Percentiles rank a stretch among this genome's conserved stretches.
Evolutionary conservation across 257 asterid species (phyloP).

Genomic region (Nicotiana paniculata): DNA sequence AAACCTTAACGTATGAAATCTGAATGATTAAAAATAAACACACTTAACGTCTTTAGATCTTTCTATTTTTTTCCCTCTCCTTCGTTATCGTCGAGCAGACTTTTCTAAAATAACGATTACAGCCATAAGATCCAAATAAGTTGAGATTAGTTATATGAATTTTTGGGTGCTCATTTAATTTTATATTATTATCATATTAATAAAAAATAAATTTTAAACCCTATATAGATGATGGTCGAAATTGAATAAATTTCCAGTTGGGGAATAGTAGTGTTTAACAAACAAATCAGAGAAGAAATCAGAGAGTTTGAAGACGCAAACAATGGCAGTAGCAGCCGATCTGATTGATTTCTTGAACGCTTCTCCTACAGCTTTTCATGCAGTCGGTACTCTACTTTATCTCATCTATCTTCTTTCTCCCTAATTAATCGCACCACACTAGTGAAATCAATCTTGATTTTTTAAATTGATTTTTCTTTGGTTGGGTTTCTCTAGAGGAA

Average conservation of each 20-base stretch:
- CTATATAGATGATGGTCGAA: not conserved
- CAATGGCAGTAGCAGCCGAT: slow-evolving; percentile 59
- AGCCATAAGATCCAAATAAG: too few species aligned
- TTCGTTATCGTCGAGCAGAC: not conserved
- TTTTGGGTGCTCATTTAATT: too few species aligned
- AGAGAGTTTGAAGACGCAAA: not conserved
- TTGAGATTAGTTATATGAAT: too few species aligned
- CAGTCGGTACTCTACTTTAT: slow-evolving; percentile 56
- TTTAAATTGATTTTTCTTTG: not conserved
- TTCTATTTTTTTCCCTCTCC: not conserved
- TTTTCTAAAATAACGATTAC: not conserved
- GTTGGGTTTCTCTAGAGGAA: slow-evolving; percentile 43
- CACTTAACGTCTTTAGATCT: too few species aligned
- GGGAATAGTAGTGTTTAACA: not conserved
- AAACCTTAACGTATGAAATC: too few species aligned
- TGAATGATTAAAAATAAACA: too few species aligned
- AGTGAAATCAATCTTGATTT: not conserved
- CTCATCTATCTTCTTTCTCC: not conserved
- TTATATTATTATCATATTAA: too few species aligned
- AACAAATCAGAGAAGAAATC: not conserved
- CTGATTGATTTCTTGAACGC: slow-evolving; percentile 82
- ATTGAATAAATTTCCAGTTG: not conserved
- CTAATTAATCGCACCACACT: not conserved
- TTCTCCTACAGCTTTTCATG: slow-evolving; percentile 95
- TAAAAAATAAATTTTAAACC: too few species aligned